Evolutionary conservation across 305 asterid species (phyloP).

Genomic region (Nicotiana rustica): DNA sequence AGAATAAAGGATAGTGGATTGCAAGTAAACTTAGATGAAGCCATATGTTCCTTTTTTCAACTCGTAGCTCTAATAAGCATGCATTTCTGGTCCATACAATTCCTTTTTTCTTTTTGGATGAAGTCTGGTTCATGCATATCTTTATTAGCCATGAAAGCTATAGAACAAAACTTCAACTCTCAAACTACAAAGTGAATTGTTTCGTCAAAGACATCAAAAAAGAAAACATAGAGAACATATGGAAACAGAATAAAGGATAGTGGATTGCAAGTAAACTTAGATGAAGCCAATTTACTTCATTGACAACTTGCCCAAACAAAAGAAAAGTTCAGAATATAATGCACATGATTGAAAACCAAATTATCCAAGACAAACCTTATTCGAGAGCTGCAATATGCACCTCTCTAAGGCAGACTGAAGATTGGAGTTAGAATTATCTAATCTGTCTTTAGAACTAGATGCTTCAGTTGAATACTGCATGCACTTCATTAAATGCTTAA

Average conservation of each 20-base stretch:
- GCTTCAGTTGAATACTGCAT: constrained; percentile 48
- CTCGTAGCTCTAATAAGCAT: constrained; percentile 24
- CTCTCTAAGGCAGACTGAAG: constrained; percentile 56
- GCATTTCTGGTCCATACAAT: constrained; percentile 1
- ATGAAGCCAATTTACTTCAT: constrained; percentile 15
- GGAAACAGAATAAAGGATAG: constrained; percentile 23
- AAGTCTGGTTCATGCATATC: not conserved
- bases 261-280: constrained; percentile 27
- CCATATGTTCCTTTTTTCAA: not conserved
- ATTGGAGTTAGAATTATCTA: constrained; percentile 41
- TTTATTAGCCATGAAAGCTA: constrained; percentile 1
- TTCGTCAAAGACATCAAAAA: not conserved
- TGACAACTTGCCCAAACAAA: not conserved
- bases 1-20: constrained; percentile 21
- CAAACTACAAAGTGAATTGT: constrained; percentile 4
- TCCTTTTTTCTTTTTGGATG: no score
- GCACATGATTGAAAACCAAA: constrained; percentile 26
- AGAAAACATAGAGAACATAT: not conserved
- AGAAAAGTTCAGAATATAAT: constrained; percentile 32
- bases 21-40: constrained; percentile 29
- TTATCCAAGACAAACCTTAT: constrained; percentile 49
- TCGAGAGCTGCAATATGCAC: constrained; percentile 52
- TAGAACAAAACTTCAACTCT: constrained; percentile 15
- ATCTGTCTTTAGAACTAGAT: constrained; percentile 42
- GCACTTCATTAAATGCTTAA: constrained; percentile 54